Base-by-base conservation (phyloP, 1,139 yeast genomes). In the Suhomyces terraborum region DNA sequence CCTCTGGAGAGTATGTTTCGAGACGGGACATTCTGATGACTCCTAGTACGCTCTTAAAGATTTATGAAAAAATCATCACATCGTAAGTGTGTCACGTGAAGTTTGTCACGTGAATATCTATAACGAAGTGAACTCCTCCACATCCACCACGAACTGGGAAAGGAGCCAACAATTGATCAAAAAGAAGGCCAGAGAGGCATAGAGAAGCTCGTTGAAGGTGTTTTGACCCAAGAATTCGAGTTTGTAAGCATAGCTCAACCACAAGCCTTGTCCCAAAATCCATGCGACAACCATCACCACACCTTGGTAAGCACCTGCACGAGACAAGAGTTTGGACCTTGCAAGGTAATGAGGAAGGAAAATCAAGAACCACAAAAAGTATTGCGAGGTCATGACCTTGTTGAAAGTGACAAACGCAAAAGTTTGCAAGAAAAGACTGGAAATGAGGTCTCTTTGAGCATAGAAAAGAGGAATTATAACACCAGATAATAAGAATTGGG, bases 1-100 rank as follows among this genome's bases (percentile, higher is more conserved):
- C 98, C 62, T 91, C 98, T 2, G 96, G 96, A 0, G 96, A 88
- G 57, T 87, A 89, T 37, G 91, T 65, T 67, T 91, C 98, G 61
- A 82, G 69, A 44, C 86, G 70, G 27, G 45, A 41, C 45, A 42
- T 42, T 25, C 19, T 24, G 35, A 13, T 19, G 29, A 25, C 13
- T 26, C 16, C 9, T 31, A 12, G 14, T 22, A 8, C n/a, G n/a
- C n/a, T n/a, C n/a, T n/a, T n/a, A n/a, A n/a, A n/a, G n/a, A n/a
- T n/a, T n/a, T n/a, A n/a, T 31, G 36, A 32, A 40, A 40, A 35
- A 36, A 17, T 31, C 35, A 38, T 28, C 34, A 31, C 36, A 40
- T 33, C 40, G 32, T 33, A 35, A 27, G 30, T n/a, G 17, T n/a
- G 33, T 27, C 43, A 28, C 40, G 33, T 38, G 41, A 24, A 14